Evolutionary conservation across 2,329 filamentous ascomycete species (phyloP), one percentile per base, ranked within the genome.

Genomic region (Purpureocillium lavendulum): DNA sequence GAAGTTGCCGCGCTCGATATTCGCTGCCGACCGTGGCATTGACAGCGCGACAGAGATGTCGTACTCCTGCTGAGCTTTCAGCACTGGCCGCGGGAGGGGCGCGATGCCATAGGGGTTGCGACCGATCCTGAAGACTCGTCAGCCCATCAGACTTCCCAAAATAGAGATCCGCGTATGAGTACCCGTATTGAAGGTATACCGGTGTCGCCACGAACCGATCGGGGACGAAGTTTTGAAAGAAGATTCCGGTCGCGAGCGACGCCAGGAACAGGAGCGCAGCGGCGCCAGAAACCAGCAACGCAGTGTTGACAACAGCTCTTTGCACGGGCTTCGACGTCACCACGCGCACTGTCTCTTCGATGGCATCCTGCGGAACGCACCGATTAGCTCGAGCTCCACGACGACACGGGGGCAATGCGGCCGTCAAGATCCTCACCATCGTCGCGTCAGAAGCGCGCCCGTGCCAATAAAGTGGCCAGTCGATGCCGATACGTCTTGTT

Each of bases 1-100:
- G 69, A 96, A 97, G 64, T 97, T 97, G 21, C 92, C 92, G 12
- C 76, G 75, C 2, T 74, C 75, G 16, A 84, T 64, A 53, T 98
- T 98, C 2, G 71, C 62, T 0, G 78, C 80, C 3, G 87, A 92
- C 31, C 82, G 80, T 14, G 92, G 92, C 46, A 98, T 70, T 4
- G 76, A 73, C 26, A 98, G 70, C 16, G 77, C 70, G 2, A 97
- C 70, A 5, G 75, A 72, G 32, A 98, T 74, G 59, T 97, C 88
- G 69, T 98, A 98, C 35, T 81, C 73, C 58, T 96, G 90, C 35
- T 77, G 71, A 14, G 77, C 69, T 48, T 83, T 77, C 45, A 92
- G 65, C 35, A 92, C 65, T 35, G 75, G 58, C 2, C 45, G 47
- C n/a, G 60, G 52, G 26, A 79, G 61, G 18, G 66, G 59, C 11